phyloP scores from a whole-genome alignment of 2,329 filamentous ascomycete species.

The Fusarium avenaceum region DNA sequence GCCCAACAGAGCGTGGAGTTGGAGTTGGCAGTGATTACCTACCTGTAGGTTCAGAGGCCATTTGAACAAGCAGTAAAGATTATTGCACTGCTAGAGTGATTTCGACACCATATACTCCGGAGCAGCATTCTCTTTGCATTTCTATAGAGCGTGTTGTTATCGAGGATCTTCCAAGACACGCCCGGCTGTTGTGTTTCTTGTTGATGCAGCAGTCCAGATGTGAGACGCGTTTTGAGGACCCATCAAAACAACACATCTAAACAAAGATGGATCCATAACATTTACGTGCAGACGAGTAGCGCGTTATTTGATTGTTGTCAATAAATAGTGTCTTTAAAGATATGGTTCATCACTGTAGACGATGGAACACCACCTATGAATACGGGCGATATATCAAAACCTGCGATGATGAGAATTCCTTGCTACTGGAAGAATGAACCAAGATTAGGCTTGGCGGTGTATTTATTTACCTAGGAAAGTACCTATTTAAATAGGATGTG shows the following conservation, averaged over 20 bases:
- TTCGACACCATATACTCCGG: background rate
- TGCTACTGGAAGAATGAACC: conserved; percentile 40
- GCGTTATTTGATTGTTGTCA: background rate
- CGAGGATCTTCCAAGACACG: conserved; percentile 26
- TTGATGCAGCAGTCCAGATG: conserved; percentile 34
- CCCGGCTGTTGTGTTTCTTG: conserved; percentile 36
- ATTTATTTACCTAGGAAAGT: conserved; percentile 35
- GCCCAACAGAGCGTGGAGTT: background rate
- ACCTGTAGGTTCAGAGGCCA: too few relatives aligned
- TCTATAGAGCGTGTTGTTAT: conserved; percentile 16
- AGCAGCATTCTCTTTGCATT: background rate
- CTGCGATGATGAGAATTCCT: background rate
- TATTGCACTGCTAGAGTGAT: background rate
- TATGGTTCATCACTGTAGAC: background rate
- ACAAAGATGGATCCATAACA: conserved; percentile 31
- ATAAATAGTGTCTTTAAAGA: background rate
- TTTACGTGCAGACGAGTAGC: conserved; percentile 15
- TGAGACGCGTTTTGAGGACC: conserved; percentile 38
- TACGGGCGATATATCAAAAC: conserved; percentile 35
- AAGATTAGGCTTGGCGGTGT: conserved; percentile 47
- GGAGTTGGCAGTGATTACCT: too few relatives aligned
- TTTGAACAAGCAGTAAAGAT: background rate
- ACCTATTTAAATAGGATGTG: conserved; percentile 43
- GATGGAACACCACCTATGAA: conserved; percentile 31
- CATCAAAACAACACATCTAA: conserved; percentile 40